Conservation (phyloP, 139 green algal genomes). For the Picochlorum sp. region DNA sequence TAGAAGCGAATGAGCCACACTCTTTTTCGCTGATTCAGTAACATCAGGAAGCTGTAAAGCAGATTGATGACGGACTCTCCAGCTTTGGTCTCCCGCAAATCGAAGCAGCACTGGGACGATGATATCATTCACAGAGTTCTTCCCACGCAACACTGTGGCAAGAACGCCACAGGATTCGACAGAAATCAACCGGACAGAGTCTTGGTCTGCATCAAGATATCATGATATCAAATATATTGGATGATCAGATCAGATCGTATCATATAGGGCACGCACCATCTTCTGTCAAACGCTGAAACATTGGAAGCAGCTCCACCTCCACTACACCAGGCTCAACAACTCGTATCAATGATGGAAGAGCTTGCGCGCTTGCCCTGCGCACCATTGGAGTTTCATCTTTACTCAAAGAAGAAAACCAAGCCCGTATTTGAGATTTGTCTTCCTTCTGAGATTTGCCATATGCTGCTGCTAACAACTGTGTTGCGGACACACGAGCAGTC, state of each 20-base stretch:
- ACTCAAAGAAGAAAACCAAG: conserved; percentile 70
- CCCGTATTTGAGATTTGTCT: conserved; percentile 58
- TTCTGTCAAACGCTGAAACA: conserved; percentile 78
- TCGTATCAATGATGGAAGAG: conserved; percentile 77
- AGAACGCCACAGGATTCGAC: conserved; percentile 85
- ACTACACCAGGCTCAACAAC: conserved; percentile 65
- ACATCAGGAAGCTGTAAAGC: conserved; percentile 44
- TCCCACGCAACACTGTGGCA: conserved; percentile 55
- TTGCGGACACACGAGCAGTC: conserved; percentile 88
- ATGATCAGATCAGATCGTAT: conserved; percentile 6
- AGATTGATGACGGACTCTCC: conserved; percentile 97
- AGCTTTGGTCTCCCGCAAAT: conserved; percentile 85
- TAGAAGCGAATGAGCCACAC: conserved; percentile 58
- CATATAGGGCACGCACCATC: conserved; percentile 8
- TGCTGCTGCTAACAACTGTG: conserved; percentile 76
- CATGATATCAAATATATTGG: background rate
- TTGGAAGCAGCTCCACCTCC: conserved; percentile 71
- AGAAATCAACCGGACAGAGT: conserved; percentile 92
- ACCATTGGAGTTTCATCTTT: conserved; percentile 99
- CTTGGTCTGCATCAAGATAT: conserved; percentile 67
- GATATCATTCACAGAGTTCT: conserved; percentile 52
- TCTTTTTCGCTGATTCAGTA: conserved; percentile 72
- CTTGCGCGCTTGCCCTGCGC: conserved; percentile 61
- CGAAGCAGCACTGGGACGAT: conserved; percentile 76
- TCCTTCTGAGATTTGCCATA: conserved; percentile 46